Conservation (phyloP, 2,329 filamentous ascomycete genomes). For the Colletotrichum chlorophyti region DNA sequence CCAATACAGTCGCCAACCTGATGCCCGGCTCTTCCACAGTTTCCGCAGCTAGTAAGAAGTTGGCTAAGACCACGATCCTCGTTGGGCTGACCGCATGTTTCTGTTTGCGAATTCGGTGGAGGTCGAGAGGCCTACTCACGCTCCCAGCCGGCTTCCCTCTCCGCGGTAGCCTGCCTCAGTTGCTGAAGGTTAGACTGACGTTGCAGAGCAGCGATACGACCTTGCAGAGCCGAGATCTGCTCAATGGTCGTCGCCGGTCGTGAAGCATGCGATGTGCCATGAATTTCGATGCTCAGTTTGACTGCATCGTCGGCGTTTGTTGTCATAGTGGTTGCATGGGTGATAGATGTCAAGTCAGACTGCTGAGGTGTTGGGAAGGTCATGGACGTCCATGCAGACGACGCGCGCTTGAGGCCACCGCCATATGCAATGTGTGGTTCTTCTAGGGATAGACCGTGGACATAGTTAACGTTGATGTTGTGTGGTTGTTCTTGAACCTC, state of each 20-base stretch:
- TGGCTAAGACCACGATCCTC: neutral
- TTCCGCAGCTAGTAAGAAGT: neutral
- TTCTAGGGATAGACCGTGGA: neutral
- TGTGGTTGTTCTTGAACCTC: neutral
- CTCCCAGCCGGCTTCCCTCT: too few species aligned
- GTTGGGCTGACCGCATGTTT: neutral
- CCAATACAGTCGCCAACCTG: slow-evolving; percentile 10
- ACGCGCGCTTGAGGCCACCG: slow-evolving; percentile 1
- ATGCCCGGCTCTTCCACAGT: slow-evolving; percentile 4
- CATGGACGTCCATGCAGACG: slow-evolving; percentile 8
- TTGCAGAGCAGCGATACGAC: too few species aligned
- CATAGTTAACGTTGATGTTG: neutral
- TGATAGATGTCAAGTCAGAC: neutral
- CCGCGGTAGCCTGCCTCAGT: too few species aligned
- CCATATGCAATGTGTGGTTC: neutral
- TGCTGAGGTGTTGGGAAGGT: neutral
- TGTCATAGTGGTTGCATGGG: neutral
- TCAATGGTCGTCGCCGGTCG: too few species aligned
- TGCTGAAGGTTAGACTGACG: too few species aligned
- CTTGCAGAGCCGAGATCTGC: too few species aligned
- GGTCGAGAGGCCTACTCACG: too few species aligned
- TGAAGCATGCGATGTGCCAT: too few species aligned
- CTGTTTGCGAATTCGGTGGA: too few species aligned
- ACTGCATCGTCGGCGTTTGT: neutral
- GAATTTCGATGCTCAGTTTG: too few species aligned